phyloP scores from a whole-genome alignment of 345 rosid species.

The Rhizophora mangle region DNA sequence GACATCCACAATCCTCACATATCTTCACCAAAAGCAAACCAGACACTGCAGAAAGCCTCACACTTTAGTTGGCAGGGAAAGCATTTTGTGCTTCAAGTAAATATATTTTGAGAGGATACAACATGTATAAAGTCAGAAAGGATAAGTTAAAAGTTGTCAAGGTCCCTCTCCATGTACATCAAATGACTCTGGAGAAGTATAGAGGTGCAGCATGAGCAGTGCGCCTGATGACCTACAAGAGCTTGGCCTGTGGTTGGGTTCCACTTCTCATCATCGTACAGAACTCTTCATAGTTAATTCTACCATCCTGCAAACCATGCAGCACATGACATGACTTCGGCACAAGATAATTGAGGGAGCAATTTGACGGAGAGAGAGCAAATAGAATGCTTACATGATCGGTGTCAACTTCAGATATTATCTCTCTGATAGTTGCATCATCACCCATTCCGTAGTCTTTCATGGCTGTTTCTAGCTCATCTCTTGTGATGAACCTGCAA shows the following conservation, averaged over 20 bases:
- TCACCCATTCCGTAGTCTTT: slow-evolving; percentile 36
- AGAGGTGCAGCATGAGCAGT: not conserved
- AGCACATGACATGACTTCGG: not conserved
- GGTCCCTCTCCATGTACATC: too few species aligned
- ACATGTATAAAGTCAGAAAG: not conserved
- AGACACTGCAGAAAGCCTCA: not conserved
- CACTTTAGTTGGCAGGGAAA: not conserved
- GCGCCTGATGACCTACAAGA: not conserved
- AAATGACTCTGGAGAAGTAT: too few species aligned
- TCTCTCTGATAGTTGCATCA: slow-evolving; percentile 31
- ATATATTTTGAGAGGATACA: not conserved
- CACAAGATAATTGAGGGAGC: not conserved
- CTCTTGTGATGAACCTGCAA: slow-evolving; percentile 34
- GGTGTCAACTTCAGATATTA: slow-evolving; percentile 34
- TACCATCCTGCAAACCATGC: slow-evolving; percentile 32
- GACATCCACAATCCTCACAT: slow-evolving; percentile 2
- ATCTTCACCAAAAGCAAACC: not conserved
- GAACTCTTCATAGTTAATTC: slow-evolving; percentile 44
- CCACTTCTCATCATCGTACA: slow-evolving; percentile 35
- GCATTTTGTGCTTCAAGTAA: not conserved
- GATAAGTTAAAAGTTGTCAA: not conserved
- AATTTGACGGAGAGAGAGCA: not conserved
- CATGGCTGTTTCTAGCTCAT: slow-evolving; percentile 35
- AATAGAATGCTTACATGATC: slow-evolving; percentile 18
- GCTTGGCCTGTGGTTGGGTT: slow-evolving; percentile 17